phyloP scores from a whole-genome alignment of 164 flowering plant species.

The Tetracentron sinense region DNA sequence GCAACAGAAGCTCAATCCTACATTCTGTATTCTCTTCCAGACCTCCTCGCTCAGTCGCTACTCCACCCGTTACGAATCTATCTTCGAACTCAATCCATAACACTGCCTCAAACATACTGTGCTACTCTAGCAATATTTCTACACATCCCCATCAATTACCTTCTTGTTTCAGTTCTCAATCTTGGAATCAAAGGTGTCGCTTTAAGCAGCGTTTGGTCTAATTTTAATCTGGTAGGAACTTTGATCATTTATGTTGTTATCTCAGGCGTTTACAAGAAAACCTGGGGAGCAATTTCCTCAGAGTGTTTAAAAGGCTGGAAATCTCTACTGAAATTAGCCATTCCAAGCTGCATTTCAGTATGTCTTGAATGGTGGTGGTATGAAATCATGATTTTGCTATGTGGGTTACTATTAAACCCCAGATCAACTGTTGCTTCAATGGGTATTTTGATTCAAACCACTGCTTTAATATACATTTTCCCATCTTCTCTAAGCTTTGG shows the following conservation, averaged over 20 bases:
- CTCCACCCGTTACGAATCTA: conserved; percentile 61
- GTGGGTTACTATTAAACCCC: conserved; percentile 52
- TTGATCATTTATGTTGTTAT: conserved; percentile 34
- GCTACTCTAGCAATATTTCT: conserved; percentile 40
- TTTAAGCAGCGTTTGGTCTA: conserved; percentile 42
- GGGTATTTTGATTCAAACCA: no score
- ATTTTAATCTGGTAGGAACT: conserved; percentile 41
- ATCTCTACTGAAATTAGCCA: no score
- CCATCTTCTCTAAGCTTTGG: no score
- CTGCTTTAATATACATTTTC: conserved; percentile 59
- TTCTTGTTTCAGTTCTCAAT: no score
- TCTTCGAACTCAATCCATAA: conserved; percentile 65
- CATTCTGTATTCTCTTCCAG: no score
- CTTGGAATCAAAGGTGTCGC: conserved; percentile 60
- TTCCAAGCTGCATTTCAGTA: conserved; percentile 66
- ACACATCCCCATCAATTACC: no score
- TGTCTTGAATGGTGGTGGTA: no score
- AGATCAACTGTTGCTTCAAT: conserved; percentile 65
- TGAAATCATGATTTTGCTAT: no score
- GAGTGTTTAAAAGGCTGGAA: conserved; percentile 46
- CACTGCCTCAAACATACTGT: conserved; percentile 52
- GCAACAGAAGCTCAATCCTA: conserved; percentile 49
- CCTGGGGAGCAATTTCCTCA: conserved; percentile 38
- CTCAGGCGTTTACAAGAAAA: conserved; percentile 32
- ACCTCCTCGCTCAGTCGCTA: conserved; percentile 54